phyloP scores from a whole-genome alignment of 208 protist species.

The Leptomonas seymouri region DNA sequence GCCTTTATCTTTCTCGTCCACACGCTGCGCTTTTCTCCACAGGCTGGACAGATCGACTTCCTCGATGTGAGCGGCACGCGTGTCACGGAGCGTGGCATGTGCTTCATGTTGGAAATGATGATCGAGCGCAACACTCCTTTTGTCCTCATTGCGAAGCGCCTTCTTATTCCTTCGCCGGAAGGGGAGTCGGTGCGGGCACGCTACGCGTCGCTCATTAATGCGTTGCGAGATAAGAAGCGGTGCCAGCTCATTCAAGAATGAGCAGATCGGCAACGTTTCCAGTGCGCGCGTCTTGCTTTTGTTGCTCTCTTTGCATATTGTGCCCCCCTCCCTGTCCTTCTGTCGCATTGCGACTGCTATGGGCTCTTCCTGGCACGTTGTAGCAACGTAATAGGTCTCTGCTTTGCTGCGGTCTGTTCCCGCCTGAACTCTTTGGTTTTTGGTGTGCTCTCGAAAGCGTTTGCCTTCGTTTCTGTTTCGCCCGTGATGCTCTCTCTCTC shows the following conservation, averaged over 20 bases:
- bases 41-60: slow-evolving; percentile 66
- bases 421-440: slow-evolving; percentile 3
- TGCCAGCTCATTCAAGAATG: slow-evolving; percentile 34
- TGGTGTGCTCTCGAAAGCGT: background rate
- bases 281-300: background rate
- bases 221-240: slow-evolving; percentile 32
- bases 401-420: background rate
- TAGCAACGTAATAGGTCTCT: background rate
- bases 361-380: too few species aligned
- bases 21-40: slow-evolving; percentile 81
- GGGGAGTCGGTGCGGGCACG: slow-evolving; percentile 23
- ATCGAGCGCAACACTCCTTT: slow-evolving; percentile 66
- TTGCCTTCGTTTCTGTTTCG: too few species aligned
- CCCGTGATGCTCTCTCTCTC: too few species aligned
- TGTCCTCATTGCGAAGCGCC: slow-evolving; percentile 61
- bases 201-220: slow-evolving; percentile 29
- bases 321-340: too few species aligned
- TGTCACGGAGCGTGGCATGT: slow-evolving; percentile 79
- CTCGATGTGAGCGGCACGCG: slow-evolving; percentile 82
- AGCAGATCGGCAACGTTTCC: too few species aligned
- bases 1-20: slow-evolving; percentile 78
- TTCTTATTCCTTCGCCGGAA: slow-evolving; percentile 34
- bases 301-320: background rate
- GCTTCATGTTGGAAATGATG: slow-evolving; percentile 84
- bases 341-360: too few species aligned